Evolutionary conservation across 257 asterid species (phyloP).

Genomic region (Striga asiatica): DNA sequence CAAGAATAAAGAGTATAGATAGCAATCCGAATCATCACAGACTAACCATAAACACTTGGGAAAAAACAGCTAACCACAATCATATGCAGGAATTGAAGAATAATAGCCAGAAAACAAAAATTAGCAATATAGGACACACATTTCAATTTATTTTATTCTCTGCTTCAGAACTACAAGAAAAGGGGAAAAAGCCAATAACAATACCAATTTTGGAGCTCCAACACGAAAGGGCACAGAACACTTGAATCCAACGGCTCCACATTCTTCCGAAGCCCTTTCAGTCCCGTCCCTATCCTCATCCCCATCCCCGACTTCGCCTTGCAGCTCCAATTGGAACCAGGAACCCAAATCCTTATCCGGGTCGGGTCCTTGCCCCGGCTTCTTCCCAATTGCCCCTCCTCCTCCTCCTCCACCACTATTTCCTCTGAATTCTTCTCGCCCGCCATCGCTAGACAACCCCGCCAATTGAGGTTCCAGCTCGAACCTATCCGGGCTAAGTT

Average conservation of each 20-base stretch:
- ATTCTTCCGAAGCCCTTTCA: conserved; percentile 16
- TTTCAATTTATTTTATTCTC: neutral
- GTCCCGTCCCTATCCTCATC: conserved; percentile 13
- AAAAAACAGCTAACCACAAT: neutral
- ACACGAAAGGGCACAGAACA: conserved; percentile 44
- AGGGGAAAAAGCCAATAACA: neutral
- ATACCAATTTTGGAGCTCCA: conserved; percentile 55
- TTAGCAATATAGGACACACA: conserved; percentile 1
- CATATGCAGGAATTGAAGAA: neutral
- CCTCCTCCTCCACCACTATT: neutral
- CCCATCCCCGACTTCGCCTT: conserved; percentile 12
- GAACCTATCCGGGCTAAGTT: neutral
- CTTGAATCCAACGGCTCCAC: conserved; percentile 16
- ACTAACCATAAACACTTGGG: neutral
- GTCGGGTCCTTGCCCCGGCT: neutral
- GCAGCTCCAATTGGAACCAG: neutral
- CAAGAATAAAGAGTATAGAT: neutral
- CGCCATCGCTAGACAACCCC: neutral
- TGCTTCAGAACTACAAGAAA: neutral
- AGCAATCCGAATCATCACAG: neutral
- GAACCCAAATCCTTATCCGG: conserved; percentile 3
- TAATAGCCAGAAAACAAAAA: neutral
- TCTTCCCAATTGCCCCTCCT: conserved; percentile 3
- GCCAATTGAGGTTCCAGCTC: conserved; percentile 1
- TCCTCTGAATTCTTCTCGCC: conserved; percentile 1